These are phyloP conservation scores for Cystoisospora suis DNA, from an alignment of 169 alveolate genomes.

Conservation along the genomic window DNA sequence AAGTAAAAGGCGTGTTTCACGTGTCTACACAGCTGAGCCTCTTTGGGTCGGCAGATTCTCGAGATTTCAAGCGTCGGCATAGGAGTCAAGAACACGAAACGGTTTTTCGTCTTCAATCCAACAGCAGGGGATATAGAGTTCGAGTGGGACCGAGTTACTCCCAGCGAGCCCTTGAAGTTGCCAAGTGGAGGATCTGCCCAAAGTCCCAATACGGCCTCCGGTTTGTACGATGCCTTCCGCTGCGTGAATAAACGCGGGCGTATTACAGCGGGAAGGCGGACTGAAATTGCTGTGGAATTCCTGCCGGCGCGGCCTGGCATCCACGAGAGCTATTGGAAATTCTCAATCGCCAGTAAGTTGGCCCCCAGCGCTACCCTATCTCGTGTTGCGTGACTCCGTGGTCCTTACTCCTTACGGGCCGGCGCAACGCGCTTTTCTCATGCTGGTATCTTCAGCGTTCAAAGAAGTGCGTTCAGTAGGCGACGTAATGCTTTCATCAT, in stretches of 20 bases:
- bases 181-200: conserved; percentile 38
- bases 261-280: conserved; percentile 88
- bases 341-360: conserved; percentile 80
- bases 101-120: conserved; percentile 92
- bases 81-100: conserved; percentile 86
- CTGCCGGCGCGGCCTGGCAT: conserved; percentile 86
- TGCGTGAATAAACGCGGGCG: conserved; percentile 90
- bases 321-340: conserved; percentile 90
- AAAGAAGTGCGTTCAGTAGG: too few relatives aligned
- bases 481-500: too few relatives aligned
- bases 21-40: conserved; percentile 39
- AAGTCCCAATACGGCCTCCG: too few relatives aligned
- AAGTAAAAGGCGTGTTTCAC: too few relatives aligned
- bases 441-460: too few relatives aligned
- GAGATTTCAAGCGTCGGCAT: conserved; percentile 91
- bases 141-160: conserved; percentile 82
- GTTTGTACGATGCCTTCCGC: conserved; percentile 78
- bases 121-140: conserved; percentile 91
- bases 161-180: conserved; percentile 53
- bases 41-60: conserved; percentile 82
- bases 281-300: conserved; percentile 91
- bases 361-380: neutral
- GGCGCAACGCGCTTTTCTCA: too few relatives aligned
- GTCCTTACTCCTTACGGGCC: too few relatives aligned
- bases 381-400: too few relatives aligned